A percentile compares a stretch with the other conserved stretches of the same genome.
These are phyloP conservation scores for Penicillium hesseltinei DNA, from an alignment of 2,329 filamentous ascomycete species.

Conservation along the genomic window DNA sequence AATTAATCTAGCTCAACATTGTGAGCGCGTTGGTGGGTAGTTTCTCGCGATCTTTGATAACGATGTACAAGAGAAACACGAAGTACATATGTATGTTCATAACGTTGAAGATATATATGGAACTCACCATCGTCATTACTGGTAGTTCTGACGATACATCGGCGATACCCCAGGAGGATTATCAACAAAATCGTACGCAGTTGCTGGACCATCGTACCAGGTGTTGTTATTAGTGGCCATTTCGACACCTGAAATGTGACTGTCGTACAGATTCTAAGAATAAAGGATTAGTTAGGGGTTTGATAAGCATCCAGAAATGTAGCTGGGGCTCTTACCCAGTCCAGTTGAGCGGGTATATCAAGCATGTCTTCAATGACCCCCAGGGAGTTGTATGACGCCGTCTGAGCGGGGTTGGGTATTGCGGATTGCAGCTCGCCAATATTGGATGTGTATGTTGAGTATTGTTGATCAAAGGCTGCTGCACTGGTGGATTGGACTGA, in stretches of 20 bases:
- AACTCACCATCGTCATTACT: background rate
- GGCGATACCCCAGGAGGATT: background rate
- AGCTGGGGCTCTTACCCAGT: conserved; percentile 31
- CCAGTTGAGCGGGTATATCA: conserved; percentile 30
- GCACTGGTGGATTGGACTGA: background rate
- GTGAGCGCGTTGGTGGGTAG: background rate
- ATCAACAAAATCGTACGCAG: conserved; percentile 2
- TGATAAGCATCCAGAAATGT: background rate
- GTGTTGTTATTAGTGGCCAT: conserved; percentile 11
- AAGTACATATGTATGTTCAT: background rate
- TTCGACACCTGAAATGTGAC: conserved; percentile 15
- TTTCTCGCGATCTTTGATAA: background rate
- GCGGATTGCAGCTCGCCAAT: background rate
- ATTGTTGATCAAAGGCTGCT: conserved; percentile 2
- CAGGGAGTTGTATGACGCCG: conserved; percentile 16
- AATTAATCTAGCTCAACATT: background rate
- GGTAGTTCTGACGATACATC: background rate
- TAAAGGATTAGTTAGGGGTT: background rate
- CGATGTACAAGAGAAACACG: background rate
- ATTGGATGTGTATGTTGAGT: background rate
- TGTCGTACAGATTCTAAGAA: conserved; percentile 21
- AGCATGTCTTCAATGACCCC: conserved; percentile 37
- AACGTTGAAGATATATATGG: background rate
- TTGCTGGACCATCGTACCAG: conserved; percentile 8
- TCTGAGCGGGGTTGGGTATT: conserved; percentile 2